phyloP scores from a whole-genome alignment of 495 filamentous ascomycete genomes.

The Hypoxylon intermedium region DNA sequence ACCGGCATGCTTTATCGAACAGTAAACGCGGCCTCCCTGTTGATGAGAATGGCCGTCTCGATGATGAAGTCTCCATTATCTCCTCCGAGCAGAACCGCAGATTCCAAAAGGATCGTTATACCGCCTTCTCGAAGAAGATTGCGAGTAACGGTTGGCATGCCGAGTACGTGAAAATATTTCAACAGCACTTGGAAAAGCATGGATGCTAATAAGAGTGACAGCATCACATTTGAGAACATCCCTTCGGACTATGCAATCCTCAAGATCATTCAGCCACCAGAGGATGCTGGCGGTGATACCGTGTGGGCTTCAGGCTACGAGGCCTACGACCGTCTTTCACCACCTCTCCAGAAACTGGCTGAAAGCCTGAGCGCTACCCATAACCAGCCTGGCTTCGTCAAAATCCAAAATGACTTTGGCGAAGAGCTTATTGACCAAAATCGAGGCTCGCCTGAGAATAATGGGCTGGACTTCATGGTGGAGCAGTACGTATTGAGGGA shows the following conservation, averaged over 20 bases:
- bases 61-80: constrained; percentile 75
- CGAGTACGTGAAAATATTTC: constrained; percentile 34
- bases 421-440: constrained; percentile 62
- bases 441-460: constrained; percentile 70
- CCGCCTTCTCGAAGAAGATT: constrained; percentile 54
- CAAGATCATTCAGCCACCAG: constrained; percentile 63
- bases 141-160: constrained; percentile 48
- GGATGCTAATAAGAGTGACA: constrained; percentile 28
- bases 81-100: constrained; percentile 68
- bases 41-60: constrained; percentile 62
- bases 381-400: constrained; percentile 63
- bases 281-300: constrained; percentile 68
- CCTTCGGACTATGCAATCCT: constrained; percentile 69
- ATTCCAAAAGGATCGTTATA: constrained; percentile 65
- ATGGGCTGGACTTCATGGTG: constrained; percentile 64
- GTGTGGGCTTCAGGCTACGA: constrained; percentile 76
- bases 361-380: constrained; percentile 71
- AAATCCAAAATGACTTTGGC: constrained; percentile 59
- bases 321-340: constrained; percentile 71
- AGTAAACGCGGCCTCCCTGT: constrained; percentile 55
- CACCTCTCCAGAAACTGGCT: constrained; percentile 66
- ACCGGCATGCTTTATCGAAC: constrained; percentile 64
- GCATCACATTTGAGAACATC: constrained; percentile 68
- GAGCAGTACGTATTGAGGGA: constrained; percentile 53
- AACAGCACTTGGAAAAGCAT: neutral